Base-by-base conservation (phyloP, 306 rosid species). In the Prinsepia uniflora region DNA sequence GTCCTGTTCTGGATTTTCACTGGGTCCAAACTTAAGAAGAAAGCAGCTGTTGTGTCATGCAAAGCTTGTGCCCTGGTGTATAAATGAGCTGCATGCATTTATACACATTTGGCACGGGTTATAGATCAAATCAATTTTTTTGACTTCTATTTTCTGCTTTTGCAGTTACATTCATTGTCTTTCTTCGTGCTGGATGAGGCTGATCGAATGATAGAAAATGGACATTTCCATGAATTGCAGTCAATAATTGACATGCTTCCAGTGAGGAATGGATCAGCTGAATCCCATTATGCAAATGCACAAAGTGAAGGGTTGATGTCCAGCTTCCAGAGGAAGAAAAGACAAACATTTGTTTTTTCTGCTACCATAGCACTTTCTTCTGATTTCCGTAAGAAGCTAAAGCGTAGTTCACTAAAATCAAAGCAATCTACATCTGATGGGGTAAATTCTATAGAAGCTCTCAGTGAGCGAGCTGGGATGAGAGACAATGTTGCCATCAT, bases 161-260 rank as follows among this genome's bases (percentile, higher is more conserved):
- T 87, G 82, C 90, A 94, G 99, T 82, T 91, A 72, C 97, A 94
- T 79, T 86, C 88, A 2, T 45, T 94, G 89, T 94, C 97, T 66
- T 94, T 91, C 78, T 91, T 94, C 81, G 97, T 94, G 75, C 86
- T 94, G 72, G 99, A 94, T 20, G 99, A 94, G 86, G 99, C 99
- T 77, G 97, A 94, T 85, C 88, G 95, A 67, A 94, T 94, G 99
- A 84, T 91, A 72, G 88, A 94, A 80, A 83, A 76, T 71, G 99
- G 97, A 39, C 97, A 94, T 83, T 94, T 91, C 72, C 93, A 80
- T 73, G 96, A 94, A 87, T 75, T 91, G 83, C 97, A 89, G 79
- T 91, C 91, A 61, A 94, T 94, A 83, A 86, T 89, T 70, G 99
- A 94, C 78, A 86, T 87, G 96, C 96, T 91, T 81, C 97, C 99